Evolutionary conservation across 495 filamentous ascomycete species (phyloP).

Genomic region (Penicillium longicatenatum): DNA sequence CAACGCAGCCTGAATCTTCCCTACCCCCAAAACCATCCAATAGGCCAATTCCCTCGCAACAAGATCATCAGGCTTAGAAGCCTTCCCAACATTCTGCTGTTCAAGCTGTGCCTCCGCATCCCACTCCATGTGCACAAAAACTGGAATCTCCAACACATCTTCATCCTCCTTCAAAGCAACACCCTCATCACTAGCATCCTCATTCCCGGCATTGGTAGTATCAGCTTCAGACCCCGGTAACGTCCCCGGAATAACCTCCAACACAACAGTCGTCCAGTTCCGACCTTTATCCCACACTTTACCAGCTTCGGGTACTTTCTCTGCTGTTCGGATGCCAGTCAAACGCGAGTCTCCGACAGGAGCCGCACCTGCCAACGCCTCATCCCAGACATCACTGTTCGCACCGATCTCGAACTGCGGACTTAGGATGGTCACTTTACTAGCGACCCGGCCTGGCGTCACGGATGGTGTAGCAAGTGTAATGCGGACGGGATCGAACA

Average conservation of each 20-base stretch:
- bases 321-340: slow-evolving; percentile 39
- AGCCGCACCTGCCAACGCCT: slow-evolving; percentile 63
- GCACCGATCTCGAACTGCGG: slow-evolving; percentile 94
- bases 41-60: slow-evolving; percentile 82
- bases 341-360: slow-evolving; percentile 34
- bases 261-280: slow-evolving; percentile 92
- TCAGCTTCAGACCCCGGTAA: slow-evolving; percentile 37
- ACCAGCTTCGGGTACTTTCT: slow-evolving; percentile 77
- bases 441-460: slow-evolving; percentile 75
- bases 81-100: slow-evolving; percentile 54
- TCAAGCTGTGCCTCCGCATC: slow-evolving; percentile 76
- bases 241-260: slow-evolving; percentile 81
- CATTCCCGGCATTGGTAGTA: slow-evolving; percentile 18
- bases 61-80: slow-evolving; percentile 47
- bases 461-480: slow-evolving; percentile 81
- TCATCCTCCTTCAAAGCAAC: slow-evolving; percentile 65
- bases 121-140: slow-evolving; percentile 92
- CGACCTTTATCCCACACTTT: slow-evolving; percentile 93
- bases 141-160: slow-evolving; percentile 90
- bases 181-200: slow-evolving; percentile 19
- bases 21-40: slow-evolving; percentile 91
- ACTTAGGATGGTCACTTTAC: slow-evolving; percentile 87
- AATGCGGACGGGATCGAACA: slow-evolving; percentile 86
- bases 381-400: slow-evolving; percentile 95
- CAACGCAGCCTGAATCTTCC: slow-evolving; percentile 57